phyloP scores from a whole-genome alignment of 345 rosid genomes.

The Litchi chinensis region DNA sequence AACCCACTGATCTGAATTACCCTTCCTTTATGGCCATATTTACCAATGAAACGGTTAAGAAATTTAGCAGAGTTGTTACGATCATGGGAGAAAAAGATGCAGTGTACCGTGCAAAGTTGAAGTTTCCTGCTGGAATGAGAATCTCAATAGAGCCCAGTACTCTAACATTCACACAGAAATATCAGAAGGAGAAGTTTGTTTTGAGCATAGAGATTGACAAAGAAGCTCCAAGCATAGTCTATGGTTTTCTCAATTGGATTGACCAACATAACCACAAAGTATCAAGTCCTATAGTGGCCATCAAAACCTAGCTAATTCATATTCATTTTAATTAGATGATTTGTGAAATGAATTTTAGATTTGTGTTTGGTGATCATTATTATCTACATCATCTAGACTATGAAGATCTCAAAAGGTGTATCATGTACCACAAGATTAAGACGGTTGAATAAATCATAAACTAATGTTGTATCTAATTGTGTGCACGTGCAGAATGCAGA shows the following conservation, averaged over 20 bases:
- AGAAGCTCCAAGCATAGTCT: neutral
- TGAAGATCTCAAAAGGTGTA: neutral
- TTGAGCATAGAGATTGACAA: conserved; percentile 20
- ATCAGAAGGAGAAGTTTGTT: conserved; percentile 13
- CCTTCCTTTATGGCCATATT: conserved; percentile 38
- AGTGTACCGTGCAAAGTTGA: conserved; percentile 20
- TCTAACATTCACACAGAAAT: conserved; percentile 19
- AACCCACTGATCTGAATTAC: conserved; percentile 27
- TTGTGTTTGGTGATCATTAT: neutral
- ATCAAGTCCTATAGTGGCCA: conserved; percentile 43
- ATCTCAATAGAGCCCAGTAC: conserved; percentile 20
- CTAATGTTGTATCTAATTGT: neutral
- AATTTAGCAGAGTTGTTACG: conserved; percentile 28
- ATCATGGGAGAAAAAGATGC: conserved; percentile 30
- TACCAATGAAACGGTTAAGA: conserved; percentile 16
- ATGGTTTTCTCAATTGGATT: conserved; percentile 41
- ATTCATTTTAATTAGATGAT: neutral
- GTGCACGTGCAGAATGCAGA: neutral
- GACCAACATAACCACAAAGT: conserved; percentile 36
- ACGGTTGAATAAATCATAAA: neutral
- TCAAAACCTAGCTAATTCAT: conserved; percentile 14
- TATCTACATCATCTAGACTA: neutral
- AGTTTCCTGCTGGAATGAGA: conserved; percentile 18
- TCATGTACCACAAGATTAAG: neutral
- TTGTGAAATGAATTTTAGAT: neutral